Percentiles rank a stretch among this genome's conserved stretches.
phyloP scores from a whole-genome alignment of 306 rosid genomes.

The Urtica urens region DNA sequence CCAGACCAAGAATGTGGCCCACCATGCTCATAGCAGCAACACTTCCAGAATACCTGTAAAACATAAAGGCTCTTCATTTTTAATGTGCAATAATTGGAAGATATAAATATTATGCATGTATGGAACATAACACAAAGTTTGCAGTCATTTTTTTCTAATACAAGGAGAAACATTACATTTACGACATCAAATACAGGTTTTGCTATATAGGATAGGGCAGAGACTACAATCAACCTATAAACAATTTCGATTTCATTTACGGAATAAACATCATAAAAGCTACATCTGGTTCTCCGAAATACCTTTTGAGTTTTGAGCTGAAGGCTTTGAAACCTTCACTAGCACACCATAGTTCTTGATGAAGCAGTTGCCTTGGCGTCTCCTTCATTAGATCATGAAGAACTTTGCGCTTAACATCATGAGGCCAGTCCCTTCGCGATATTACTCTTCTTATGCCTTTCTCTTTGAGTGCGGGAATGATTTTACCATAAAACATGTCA shows the following conservation, averaged over 20 bases:
- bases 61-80: slow-evolving; percentile 14
- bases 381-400: slow-evolving; percentile 91
- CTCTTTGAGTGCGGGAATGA: slow-evolving; percentile 96
- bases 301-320: slow-evolving; percentile 82
- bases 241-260: too few relatives aligned
- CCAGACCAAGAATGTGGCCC: slow-evolving; percentile 89
- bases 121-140: background rate
- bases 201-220: too few relatives aligned
- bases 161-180: background rate
- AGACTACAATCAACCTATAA: too few relatives aligned
- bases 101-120: background rate
- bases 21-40: slow-evolving; percentile 97
- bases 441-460: slow-evolving; percentile 97
- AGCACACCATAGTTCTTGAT: slow-evolving; percentile 94
- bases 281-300: slow-evolving; percentile 1
- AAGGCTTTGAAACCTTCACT: slow-evolving; percentile 96
- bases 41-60: slow-evolving; percentile 79
- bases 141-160: background rate
- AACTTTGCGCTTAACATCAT: slow-evolving; percentile 88
- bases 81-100: background rate
- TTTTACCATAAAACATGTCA: slow-evolving; percentile 98
- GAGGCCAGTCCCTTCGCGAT: slow-evolving; percentile 99
- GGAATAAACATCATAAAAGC: background rate
- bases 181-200: background rate
- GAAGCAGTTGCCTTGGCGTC: slow-evolving; percentile 79